These are phyloP conservation scores for Neurospora tetrasperma DNA, from an alignment of 495 filamentous ascomycete species.

Conservation along the genomic window DNA sequence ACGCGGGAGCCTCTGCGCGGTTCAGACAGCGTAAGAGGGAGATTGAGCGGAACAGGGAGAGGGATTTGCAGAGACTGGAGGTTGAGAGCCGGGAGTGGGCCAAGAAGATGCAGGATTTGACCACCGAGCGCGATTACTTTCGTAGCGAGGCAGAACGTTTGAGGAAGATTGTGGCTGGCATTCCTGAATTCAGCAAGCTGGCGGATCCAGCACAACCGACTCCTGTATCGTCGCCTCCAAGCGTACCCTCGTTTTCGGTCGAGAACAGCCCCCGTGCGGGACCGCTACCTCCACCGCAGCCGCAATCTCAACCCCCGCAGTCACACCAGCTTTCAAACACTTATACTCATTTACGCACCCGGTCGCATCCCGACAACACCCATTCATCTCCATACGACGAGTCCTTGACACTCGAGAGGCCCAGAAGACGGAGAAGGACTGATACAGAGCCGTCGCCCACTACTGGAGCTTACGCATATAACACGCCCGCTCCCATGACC, in stretches of 20 bases:
- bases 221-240: slow-evolving; percentile 25
- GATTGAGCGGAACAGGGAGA: slow-evolving; percentile 66
- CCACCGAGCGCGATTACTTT: slow-evolving; percentile 37
- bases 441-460: slow-evolving; percentile 32
- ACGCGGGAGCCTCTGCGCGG: slow-evolving; percentile 83
- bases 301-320: slow-evolving; percentile 9
- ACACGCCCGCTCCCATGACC: slow-evolving; percentile 15
- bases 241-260: slow-evolving; percentile 19
- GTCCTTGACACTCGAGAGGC: slow-evolving; percentile 29
- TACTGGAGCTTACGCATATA: slow-evolving; percentile 25
- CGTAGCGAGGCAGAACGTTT: slow-evolving; percentile 53
- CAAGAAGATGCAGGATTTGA: slow-evolving; percentile 37
- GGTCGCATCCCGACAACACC: slow-evolving; percentile 11
- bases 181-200: slow-evolving; percentile 39
- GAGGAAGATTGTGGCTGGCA: slow-evolving; percentile 49
- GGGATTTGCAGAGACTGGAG: slow-evolving; percentile 52
- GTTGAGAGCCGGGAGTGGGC: slow-evolving; percentile 41
- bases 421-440: slow-evolving; percentile 33
- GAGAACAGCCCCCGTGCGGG: slow-evolving; percentile 23
- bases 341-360: slow-evolving; percentile 8
- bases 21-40: slow-evolving; percentile 86
- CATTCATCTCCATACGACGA: slow-evolving; percentile 20
- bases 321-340: slow-evolving; percentile 10
- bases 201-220: slow-evolving; percentile 39
- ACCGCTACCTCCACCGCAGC: slow-evolving; percentile 8